Evolutionary conservation across 2,329 filamentous ascomycete species (phyloP).

Genomic region (Colletotrichum sojae): DNA sequence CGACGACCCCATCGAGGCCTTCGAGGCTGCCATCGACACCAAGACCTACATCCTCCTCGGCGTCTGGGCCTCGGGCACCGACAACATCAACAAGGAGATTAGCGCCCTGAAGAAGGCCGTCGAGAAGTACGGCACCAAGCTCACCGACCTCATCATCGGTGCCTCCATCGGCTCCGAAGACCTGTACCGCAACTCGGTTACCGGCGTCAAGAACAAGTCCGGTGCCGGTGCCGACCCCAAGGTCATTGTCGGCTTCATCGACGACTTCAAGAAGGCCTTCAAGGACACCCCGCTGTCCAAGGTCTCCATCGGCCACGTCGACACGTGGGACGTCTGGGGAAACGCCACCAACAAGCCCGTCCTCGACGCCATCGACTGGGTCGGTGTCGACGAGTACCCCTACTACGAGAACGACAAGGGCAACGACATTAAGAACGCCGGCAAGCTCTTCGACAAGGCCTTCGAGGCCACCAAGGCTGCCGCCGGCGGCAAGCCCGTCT

Average conservation of each 20-base stretch:
- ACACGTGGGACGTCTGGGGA: slow-evolving; percentile 77
- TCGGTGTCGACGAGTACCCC: slow-evolving; percentile 76
- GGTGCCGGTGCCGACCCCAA: slow-evolving; percentile 73
- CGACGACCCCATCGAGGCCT: slow-evolving; percentile 83
- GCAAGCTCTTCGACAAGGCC: slow-evolving; percentile 67
- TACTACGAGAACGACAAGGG: slow-evolving; percentile 73
- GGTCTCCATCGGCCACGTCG: slow-evolving; percentile 74
- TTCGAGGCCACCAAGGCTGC: slow-evolving; percentile 61
- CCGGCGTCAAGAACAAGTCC: slow-evolving; percentile 73
- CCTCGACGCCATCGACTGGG: slow-evolving; percentile 73
- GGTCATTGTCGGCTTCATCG: slow-evolving; percentile 75
- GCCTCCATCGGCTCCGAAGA: slow-evolving; percentile 78
- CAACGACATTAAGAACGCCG: slow-evolving; percentile 70
- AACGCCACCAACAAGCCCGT: slow-evolving; percentile 72
- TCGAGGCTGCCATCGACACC: slow-evolving; percentile 78
- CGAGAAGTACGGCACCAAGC: slow-evolving; percentile 62
- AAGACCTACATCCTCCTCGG: slow-evolving; percentile 75
- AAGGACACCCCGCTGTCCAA: slow-evolving; percentile 58
- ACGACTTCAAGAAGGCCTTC: slow-evolving; percentile 73
- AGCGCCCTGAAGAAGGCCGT: slow-evolving; percentile 71
- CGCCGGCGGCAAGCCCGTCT: slow-evolving; percentile 67
- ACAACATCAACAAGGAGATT: slow-evolving; percentile 72
- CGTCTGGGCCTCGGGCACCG: slow-evolving; percentile 71
- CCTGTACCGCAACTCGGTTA: slow-evolving; percentile 73
- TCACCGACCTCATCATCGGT: slow-evolving; percentile 72